Conservation (phyloP, 139 green algal genomes). For the Chlamydomonas urium region DNA sequence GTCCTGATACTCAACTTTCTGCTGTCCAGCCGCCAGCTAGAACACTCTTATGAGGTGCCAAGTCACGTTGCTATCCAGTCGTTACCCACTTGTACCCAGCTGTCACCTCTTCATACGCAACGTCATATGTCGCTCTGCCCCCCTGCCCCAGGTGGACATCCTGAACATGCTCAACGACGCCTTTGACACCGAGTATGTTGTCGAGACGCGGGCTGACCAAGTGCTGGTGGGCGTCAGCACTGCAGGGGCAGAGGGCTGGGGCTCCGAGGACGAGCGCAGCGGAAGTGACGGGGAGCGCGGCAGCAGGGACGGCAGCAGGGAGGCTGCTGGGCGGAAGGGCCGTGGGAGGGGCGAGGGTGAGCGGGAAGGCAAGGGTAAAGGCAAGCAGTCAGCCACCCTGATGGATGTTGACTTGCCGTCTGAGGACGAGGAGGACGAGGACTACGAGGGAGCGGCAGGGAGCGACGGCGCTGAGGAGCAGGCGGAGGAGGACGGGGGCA, state of each 20-base stretch:
- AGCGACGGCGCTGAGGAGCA: too few relatives aligned
- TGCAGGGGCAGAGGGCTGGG: too few relatives aligned
- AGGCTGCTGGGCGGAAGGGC: too few relatives aligned
- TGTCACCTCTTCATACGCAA: neutral
- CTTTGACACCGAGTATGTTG: constrained; percentile 6
- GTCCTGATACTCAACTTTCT: neutral
- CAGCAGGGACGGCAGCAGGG: too few relatives aligned
- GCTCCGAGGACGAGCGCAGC: too few relatives aligned
- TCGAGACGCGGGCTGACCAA: neutral
- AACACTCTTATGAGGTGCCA: neutral
- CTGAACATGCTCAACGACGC: neutral
- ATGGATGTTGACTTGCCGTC: constrained; percentile 3
- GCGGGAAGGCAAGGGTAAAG: too few relatives aligned
- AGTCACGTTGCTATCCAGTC: neutral
- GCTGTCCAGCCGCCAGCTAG: neutral
- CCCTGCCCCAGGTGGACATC: constrained; percentile 1
- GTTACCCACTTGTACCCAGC: too few relatives aligned
- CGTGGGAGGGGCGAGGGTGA: too few relatives aligned
- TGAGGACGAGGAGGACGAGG: constrained; percentile 1
- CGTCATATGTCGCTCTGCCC: neutral
- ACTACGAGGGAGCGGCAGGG: too few relatives aligned
- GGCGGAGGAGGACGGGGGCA: too few relatives aligned
- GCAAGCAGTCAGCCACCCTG: neutral
- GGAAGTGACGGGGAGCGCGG: neutral
- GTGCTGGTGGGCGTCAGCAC: neutral